These are phyloP conservation scores for Evansstolkia leycettana DNA, from an alignment of 495 filamentous ascomycete genomes.

Conservation along the genomic window DNA sequence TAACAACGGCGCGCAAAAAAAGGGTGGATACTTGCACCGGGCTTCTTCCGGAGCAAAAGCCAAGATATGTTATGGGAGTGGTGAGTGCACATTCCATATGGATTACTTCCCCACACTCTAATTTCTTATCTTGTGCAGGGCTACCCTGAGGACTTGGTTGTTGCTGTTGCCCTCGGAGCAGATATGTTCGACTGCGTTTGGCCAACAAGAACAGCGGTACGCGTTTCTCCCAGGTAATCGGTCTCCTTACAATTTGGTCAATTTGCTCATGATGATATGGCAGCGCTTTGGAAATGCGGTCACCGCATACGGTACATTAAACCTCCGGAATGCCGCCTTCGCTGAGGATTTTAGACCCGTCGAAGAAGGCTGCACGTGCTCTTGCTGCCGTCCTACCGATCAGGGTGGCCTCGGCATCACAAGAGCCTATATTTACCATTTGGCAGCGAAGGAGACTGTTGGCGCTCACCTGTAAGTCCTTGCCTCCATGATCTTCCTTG, in stretches of 20 bases:
- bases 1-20: too few relatives aligned
- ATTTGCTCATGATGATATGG: neutral
- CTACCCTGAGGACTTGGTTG: conserved; percentile 89
- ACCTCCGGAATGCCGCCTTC: conserved; percentile 65
- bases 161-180: conserved; percentile 82
- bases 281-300: conserved; percentile 87
- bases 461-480: conserved; percentile 67
- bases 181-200: conserved; percentile 99
- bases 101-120: neutral
- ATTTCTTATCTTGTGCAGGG: conserved; percentile 31
- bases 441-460: conserved; percentile 87
- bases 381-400: conserved; percentile 54
- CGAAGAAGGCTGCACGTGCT: conserved; percentile 68
- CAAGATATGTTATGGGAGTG: conserved; percentile 96
- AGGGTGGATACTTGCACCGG: conserved; percentile 78
- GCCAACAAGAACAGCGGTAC: conserved; percentile 84
- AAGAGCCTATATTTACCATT: conserved; percentile 79
- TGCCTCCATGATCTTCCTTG: neutral
- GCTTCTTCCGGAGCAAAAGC: conserved; percentile 77
- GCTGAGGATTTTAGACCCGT: conserved; percentile 72
- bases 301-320: conserved; percentile 66
- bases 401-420: conserved; percentile 76
- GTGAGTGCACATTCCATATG: conserved; percentile 26
- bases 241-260: neutral
- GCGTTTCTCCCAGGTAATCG: conserved; percentile 3